Evolutionary conservation across 148 eudicot species (phyloP), one percentile per base, ranked within the genome.

Genomic region (Diospyros lotus): DNA sequence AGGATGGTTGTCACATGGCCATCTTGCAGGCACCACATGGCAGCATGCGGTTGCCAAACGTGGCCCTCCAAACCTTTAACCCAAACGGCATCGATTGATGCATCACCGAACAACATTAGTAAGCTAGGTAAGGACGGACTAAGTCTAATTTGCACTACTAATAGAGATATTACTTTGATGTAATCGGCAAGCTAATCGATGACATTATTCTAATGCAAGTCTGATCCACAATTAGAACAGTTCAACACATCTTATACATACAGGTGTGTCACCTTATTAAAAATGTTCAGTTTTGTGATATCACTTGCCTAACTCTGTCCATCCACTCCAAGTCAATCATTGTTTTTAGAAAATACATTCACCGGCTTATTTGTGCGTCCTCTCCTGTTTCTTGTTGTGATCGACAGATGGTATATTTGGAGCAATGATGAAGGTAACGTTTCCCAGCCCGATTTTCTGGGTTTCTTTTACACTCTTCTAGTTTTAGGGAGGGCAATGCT

Each of bases 341-440:
- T 62, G 12, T 73, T 4, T 28, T 39, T 50, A 11, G 38, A 45
- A 56, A 5, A 12, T 6, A 6, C 64, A 0, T 59, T 51, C 4
- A 10, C 46, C 8, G 64, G 40, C 64, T 41, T 52, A 53, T 65
- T 43, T 58, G 18, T 43, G 46, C 7, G 66, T 45, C 59, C 28
- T 39, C 28, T 78, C 66, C 53, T 65, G 60, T 58, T 42, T 42
- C 56, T 64, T 69, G 15, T 59, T 82, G 4, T 41, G 66, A 64
- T 59, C 48, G 67, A 72, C 89, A 95, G 98, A 95, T 89, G 98
- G 98, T 56, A 56, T 95, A 66, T 95, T 95, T 83, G 98, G 98
- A 82, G 98, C 98, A 58, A 92, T 85, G 96, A 95, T 95, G 98
- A 92, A 90, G 88, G 97, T 94, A 75, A 86, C 82, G 42, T 50